Percentiles rank a stretch among this genome's conserved stretches.
Conservation (phyloP, 2,329 filamentous ascomycete species). For the Ceratocystis papillata region DNA sequence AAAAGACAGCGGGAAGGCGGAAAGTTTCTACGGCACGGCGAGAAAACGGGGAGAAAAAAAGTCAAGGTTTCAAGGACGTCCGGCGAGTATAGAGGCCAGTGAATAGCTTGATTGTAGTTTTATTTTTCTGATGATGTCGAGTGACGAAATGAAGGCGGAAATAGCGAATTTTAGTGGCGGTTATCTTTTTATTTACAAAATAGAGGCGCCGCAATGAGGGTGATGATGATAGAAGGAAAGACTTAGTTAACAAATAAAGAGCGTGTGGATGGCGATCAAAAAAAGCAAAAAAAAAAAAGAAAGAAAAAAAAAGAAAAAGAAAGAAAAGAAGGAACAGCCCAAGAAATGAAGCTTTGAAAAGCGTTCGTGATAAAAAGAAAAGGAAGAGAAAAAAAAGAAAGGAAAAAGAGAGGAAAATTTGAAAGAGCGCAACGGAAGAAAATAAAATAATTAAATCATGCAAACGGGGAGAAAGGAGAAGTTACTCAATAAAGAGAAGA, state of each 20-base stretch:
- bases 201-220: not conserved
- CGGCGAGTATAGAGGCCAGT: no score
- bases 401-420: not conserved
- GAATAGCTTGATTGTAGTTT: not conserved
- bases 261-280: constrained; percentile 23
- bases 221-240: constrained; percentile 8
- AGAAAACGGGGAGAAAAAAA: not conserved
- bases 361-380: not conserved
- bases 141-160: not conserved
- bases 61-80: not conserved
- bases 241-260: constrained; percentile 2
- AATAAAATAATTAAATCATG: constrained; percentile 9
- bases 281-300: constrained; percentile 13
- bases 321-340: constrained; percentile 17
- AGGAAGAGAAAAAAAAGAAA: constrained; percentile 10
- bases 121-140: not conserved
- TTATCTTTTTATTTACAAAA: not conserved
- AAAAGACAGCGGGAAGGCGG: constrained; percentile 14
- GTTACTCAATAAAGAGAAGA: constrained; percentile 3
- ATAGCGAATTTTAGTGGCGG: not conserved
- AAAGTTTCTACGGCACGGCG: constrained; percentile 15
- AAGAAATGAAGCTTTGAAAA: constrained; percentile 5
- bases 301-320: constrained; percentile 6
- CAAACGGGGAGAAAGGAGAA: constrained; percentile 18
- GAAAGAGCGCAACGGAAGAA: constrained; percentile 9